Evolutionary conservation across 1,284 basidiomycete species (phyloP).

Genomic region (Violaceomyces palustris): DNA sequence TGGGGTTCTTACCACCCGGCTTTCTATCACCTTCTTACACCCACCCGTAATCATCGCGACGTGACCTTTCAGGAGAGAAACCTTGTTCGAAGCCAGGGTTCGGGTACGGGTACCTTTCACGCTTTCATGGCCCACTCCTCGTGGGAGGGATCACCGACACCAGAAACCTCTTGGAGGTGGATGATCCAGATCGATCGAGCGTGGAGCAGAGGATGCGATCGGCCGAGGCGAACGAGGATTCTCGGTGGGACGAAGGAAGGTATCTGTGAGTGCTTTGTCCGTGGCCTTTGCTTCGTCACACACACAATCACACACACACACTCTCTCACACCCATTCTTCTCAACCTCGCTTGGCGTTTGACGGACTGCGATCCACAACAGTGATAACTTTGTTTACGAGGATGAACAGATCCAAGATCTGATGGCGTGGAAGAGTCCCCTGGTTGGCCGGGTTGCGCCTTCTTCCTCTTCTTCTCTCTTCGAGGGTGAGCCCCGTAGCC

Average conservation of each 20-base stretch:
- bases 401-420: conserved; percentile 14
- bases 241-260: conserved; percentile 23
- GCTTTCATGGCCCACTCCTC: conserved; percentile 6
- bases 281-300: too few species aligned
- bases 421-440: conserved; percentile 3
- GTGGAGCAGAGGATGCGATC: conserved; percentile 2
- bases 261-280: too few species aligned
- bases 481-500: too few species aligned
- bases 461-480: background rate
- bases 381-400: conserved; percentile 20
- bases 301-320: too few species aligned
- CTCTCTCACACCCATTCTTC: too few species aligned
- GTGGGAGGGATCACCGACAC: conserved; percentile 9
- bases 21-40: conserved; percentile 15
- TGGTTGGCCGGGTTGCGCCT: too few species aligned
- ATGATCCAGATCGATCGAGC: conserved; percentile 6
- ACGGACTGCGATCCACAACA: too few species aligned
- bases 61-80: conserved; percentile 3
- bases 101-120: conserved; percentile 6
- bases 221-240: conserved; percentile 11
- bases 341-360: too few species aligned
- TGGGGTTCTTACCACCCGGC: conserved; percentile 8
- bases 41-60: background rate
- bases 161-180: conserved; percentile 16
- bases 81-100: conserved; percentile 1